Percentiles rank a stretch among this genome's conserved stretches.
These are phyloP conservation scores for Talaromyces sp. DNA, from an alignment of 2,329 filamentous ascomycete genomes.

Conservation along the genomic window DNA sequence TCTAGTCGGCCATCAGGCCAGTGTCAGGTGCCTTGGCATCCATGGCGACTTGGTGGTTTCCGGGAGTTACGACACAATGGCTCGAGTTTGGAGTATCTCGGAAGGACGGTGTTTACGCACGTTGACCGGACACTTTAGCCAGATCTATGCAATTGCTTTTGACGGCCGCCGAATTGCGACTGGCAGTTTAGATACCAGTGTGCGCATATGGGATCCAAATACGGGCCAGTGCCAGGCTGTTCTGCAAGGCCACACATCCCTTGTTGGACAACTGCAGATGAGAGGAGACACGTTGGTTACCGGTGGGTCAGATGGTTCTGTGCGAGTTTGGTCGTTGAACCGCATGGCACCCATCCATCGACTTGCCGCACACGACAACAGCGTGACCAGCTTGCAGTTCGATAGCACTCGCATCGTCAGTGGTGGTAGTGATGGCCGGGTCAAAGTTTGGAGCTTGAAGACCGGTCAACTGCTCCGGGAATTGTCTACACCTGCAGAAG, in stretches of 20 bases:
- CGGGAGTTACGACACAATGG: conserved; percentile 95
- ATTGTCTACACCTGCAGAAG: conserved; percentile 84
- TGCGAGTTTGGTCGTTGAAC: conserved; percentile 91
- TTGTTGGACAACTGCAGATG: conserved; percentile 96
- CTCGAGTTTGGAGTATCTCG: conserved; percentile 95
- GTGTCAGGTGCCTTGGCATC: conserved; percentile 90
- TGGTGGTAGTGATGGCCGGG: conserved; percentile 92
- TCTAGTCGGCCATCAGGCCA: conserved; percentile 89
- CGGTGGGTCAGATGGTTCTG: conserved; percentile 91
- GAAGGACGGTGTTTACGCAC: conserved; percentile 89
- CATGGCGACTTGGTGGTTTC: conserved; percentile 97
- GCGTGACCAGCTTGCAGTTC: conserved; percentile 95
- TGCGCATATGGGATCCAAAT: conserved; percentile 90
- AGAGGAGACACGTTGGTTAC: conserved; percentile 91
- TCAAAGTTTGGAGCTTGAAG: conserved; percentile 97
- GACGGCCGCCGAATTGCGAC: conserved; percentile 91
- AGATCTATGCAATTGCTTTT: conserved; percentile 98
- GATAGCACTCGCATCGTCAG: conserved; percentile 94
- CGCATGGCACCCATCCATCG: conserved; percentile 90
- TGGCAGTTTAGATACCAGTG: conserved; percentile 92
- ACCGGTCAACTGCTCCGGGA: conserved; percentile 87
- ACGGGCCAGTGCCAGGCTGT: conserved; percentile 86
- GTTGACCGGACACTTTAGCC: conserved; percentile 90
- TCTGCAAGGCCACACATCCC: conserved; percentile 90
- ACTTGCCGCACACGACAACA: conserved; percentile 94